Evolutionary conservation across 805 yeast genomes (phyloP), one percentile per base, ranked within the genome.

Genomic region (Wickerhamomyces bisporus): DNA sequence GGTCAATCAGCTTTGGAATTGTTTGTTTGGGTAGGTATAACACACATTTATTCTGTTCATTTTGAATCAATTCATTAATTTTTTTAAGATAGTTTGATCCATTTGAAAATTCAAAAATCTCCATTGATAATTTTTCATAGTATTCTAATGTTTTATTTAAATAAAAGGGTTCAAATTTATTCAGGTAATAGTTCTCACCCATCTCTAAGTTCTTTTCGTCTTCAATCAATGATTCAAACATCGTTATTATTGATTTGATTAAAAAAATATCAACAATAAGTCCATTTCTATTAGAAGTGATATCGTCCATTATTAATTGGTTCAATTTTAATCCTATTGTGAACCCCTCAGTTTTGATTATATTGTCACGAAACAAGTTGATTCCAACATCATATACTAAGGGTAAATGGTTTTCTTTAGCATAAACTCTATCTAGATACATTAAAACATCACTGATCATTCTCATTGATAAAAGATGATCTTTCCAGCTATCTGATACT

Each of bases 371-470:
- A 56, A 86, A 88, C 8, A 79, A 57, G 24, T 71, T 71, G 18
- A 87, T 66, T 0, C 95, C 94, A 34, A 80, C 68, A 53, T 88
- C 96, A 52, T 80, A 81, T 3, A 82, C 69, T 40, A 79, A 63
- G 4, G 83, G 77, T 35, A 77, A 62, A 48, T 75, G 79, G 39
- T 69, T 66, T 45, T 82, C 89, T 47, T 77, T 79, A 20, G 88
- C 84, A 49, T 84, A 87, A 0, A 86, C 95, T 31, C 95, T 71
- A 54, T 88, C 95, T 54, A 89, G 60, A 53, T 88, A 88, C 84
- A 88, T 81, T 55, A 86, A 64, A 3, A 88, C 85, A 57, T 89
- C 95, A 49, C 89, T 75, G 31, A 86, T 74, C 71, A 86, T 77
- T 45, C 85, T 71, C 81, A 86, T 83, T 34, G 82, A 71, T 28